These are phyloP conservation scores for Aspergillaceae sp. DNA, from an alignment of 2,329 filamentous ascomycete species.

Conservation along the genomic window DNA sequence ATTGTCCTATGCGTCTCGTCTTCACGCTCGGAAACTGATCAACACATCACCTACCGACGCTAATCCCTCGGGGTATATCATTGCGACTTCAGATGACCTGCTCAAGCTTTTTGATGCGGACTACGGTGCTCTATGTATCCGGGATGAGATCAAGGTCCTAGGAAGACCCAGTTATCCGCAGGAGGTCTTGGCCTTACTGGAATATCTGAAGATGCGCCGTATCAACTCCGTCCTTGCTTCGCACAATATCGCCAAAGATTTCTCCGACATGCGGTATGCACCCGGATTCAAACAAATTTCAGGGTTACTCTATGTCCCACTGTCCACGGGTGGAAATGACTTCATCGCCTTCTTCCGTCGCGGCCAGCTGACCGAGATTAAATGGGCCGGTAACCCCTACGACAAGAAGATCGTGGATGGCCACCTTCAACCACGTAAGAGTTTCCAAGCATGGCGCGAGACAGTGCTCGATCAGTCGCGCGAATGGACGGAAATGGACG, in stretches of 20 bases:
- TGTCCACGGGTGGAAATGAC: constrained; percentile 66
- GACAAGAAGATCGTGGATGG: constrained; percentile 61
- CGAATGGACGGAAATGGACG: constrained; percentile 82
- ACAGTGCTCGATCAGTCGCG: constrained; percentile 71
- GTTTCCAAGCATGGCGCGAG: constrained; percentile 75
- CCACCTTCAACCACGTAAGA: constrained; percentile 70
- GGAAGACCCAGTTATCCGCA: constrained; percentile 67
- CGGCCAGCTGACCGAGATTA: constrained; percentile 70
- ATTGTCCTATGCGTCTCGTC: constrained; percentile 71
- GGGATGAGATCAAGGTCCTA: constrained; percentile 80
- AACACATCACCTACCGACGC: constrained; percentile 74
- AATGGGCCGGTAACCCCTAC: constrained; percentile 55
- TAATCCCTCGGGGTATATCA: constrained; percentile 82
- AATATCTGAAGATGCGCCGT: constrained; percentile 69
- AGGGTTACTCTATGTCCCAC: constrained; percentile 70
- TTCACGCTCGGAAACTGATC: constrained; percentile 81
- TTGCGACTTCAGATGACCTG: constrained; percentile 79
- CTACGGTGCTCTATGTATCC: constrained; percentile 74
- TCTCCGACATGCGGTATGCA: constrained; percentile 69
- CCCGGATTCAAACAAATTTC: constrained; percentile 73
- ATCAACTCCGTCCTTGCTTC: constrained; percentile 69
- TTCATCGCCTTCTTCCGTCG: constrained; percentile 90
- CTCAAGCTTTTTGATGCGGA: constrained; percentile 79
- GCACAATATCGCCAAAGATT: constrained; percentile 66
- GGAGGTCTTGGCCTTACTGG: constrained; percentile 73